Base-by-base conservation (phyloP, 306 rosid species). In the Vicia sativa region DNA sequence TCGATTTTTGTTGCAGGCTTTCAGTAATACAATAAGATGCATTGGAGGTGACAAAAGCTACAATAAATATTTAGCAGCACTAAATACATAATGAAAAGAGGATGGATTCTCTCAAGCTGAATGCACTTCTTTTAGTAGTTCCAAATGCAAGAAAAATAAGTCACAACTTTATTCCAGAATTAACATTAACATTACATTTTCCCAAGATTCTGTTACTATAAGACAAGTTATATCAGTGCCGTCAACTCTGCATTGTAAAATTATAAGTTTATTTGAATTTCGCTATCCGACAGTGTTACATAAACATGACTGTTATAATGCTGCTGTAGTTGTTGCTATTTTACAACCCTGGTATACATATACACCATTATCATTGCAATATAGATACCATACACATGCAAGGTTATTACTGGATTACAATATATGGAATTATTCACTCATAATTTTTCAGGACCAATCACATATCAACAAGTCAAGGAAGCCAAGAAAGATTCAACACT, bases 111-210 rank as follows among this genome's bases (percentile, higher is more conserved):
- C n/a, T n/a, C n/a, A n/a, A n/a, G n/a, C n/a, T n/a, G n/a, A n/a
- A n/a, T n/a, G n/a, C n/a, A n/a, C n/a, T n/a, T n/a, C n/a, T n/a
- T n/a, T n/a, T n/a, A 52, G 23, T 63, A 11, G 52, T 64, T 63
- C 3, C 31, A 57, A 57, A 48, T 48, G 34, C 49, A 67, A 25
- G 29, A n/a, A 39, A 41, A 59, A 31, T 2, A 9, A 19, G 14
- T 16, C 45, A n/a, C 7, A 13, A 19, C 42, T 41, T 61, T 23
- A 76, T 44, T 63, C 48, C 46, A 11, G n/a, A 26, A 46, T 54
- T 2, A 15, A 35, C 65, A 45, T 1, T 5, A 43, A 62, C 3
- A 35, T 44, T 69, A 43, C 80, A 69, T 7, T 0, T 21, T 76
- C 28, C 6, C 23, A 50, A 68, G 26, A 13, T 2, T 9, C 57